These are phyloP conservation scores for Lumnitzera racemosa DNA, from an alignment of 345 rosid genomes.

Conservation along the genomic window DNA sequence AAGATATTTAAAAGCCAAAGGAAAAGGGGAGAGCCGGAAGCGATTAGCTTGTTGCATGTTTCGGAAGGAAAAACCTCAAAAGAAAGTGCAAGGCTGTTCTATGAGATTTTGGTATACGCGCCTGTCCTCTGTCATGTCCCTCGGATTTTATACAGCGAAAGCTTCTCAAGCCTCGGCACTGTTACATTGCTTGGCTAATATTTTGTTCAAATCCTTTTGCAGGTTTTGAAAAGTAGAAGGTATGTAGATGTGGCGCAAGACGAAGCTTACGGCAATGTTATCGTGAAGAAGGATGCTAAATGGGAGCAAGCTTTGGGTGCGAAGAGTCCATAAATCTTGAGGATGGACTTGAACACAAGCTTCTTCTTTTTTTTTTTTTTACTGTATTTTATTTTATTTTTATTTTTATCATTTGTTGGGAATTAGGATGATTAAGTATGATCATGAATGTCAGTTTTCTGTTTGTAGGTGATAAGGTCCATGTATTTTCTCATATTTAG, in stretches of 20 bases:
- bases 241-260: constrained; percentile 57
- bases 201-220: constrained; percentile 10
- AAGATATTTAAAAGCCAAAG: constrained; percentile 27
- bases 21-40: constrained; percentile 38
- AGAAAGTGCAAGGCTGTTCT: constrained; percentile 66
- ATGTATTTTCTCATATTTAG: no score
- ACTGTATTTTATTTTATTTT: no score
- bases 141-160: not conserved
- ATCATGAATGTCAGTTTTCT: no score
- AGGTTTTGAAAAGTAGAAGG: constrained; percentile 67
- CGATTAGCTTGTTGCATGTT: constrained; percentile 36
- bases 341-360: no score
- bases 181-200: not conserved
- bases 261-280: constrained; percentile 43
- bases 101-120: constrained; percentile 68
- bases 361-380: no score
- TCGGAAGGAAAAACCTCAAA: constrained; percentile 48
- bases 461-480: no score
- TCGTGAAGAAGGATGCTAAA: constrained; percentile 24
- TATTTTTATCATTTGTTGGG: no score
- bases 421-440: no score
- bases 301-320: constrained; percentile 15
- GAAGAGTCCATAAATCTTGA: not conserved
- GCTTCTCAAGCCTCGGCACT: not conserved
- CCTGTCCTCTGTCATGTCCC: not conserved